A percentile compares a stretch with the other conserved stretches of the same genome.
phyloP scores from a whole-genome alignment of 805 yeast genomes.

The Starmerella bombi region DNA sequence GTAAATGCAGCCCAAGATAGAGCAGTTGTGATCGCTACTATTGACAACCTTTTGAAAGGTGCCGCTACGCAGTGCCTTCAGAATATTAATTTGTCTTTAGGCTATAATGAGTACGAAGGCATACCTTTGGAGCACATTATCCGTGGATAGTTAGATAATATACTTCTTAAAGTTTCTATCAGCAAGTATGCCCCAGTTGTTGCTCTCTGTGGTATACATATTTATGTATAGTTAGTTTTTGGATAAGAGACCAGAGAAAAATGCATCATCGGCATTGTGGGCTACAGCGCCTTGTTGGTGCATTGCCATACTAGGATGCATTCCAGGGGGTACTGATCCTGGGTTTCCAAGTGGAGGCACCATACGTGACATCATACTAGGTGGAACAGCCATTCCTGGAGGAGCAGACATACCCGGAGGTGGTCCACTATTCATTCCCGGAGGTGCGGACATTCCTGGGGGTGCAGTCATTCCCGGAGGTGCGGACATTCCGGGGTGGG shows the following conservation, averaged over 20 bases:
- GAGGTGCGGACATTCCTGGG: slow-evolving; percentile 12
- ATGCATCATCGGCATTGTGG: slow-evolving; percentile 16
- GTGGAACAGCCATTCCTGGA: background rate
- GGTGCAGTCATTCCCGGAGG: slow-evolving; percentile 5
- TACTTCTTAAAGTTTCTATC: too few relatives aligned
- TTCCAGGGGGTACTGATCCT: background rate
- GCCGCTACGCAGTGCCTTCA: slow-evolving; percentile 98
- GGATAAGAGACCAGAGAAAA: slow-evolving; percentile 9
- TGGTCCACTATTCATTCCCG: background rate
- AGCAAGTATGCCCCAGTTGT: too few relatives aligned
- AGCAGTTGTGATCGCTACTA: slow-evolving; percentile 87
- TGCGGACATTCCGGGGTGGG: slow-evolving; percentile 3
- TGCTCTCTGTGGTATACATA: too few relatives aligned
- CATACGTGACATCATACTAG: background rate
- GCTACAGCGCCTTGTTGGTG: too few relatives aligned
- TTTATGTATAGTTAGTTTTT: too few relatives aligned
- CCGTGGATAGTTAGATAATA: slow-evolving; percentile 21
- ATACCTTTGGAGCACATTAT: slow-evolving; percentile 44
- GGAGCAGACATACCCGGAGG: slow-evolving; percentile 1
- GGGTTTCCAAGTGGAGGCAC: background rate
- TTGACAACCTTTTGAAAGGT: slow-evolving; percentile 91
- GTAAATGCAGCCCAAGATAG: slow-evolving; percentile 79
- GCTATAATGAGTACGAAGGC: slow-evolving; percentile 89
- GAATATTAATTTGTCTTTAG: slow-evolving; percentile 79
- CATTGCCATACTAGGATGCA: background rate